These are phyloP conservation scores for Zoysia matrella DNA, from an alignment of 202 grass and related monocot species.

Conservation along the genomic window DNA sequence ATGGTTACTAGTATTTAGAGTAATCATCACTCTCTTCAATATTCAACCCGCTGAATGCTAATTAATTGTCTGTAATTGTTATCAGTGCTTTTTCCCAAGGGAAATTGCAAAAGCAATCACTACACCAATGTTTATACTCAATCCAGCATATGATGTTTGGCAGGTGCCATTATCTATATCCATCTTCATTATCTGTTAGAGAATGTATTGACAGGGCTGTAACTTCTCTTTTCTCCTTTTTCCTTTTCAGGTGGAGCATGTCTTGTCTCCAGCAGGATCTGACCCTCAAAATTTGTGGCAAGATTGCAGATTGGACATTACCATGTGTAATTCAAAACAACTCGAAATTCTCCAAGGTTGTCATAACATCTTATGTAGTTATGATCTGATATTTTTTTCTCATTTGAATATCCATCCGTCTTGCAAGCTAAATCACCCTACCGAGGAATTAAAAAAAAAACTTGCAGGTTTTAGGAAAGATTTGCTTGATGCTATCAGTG, in stretches of 20 bases:
- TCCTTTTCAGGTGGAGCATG: constrained; percentile 51
- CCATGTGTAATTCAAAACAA: constrained; percentile 65
- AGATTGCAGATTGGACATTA: constrained; percentile 76
- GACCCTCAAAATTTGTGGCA: constrained; percentile 69
- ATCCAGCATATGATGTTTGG: constrained; percentile 89
- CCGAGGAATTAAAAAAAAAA: neutral
- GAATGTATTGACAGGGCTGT: constrained; percentile 13
- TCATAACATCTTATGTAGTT: constrained; percentile 17
- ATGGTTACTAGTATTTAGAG: constrained; percentile 27
- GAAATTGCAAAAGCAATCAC: constrained; percentile 78
- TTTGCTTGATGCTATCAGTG: constrained; percentile 57
- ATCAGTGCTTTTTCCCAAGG: constrained; percentile 79
- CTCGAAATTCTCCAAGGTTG: constrained; percentile 67
- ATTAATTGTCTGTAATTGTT: constrained; percentile 48
- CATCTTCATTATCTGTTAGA: constrained; percentile 24
- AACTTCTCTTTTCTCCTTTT: neutral
- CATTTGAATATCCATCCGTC: neutral
- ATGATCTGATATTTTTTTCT: neutral
- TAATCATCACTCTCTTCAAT: neutral
- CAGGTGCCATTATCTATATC: constrained; percentile 62
- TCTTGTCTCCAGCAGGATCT: constrained; percentile 63
- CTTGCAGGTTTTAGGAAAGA: constrained; percentile 71
- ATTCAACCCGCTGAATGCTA: constrained; percentile 34
- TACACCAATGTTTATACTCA: constrained; percentile 88
- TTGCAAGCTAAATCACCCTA: neutral